A percentile compares a stretch with the other conserved stretches of the same genome.
phyloP scores from a whole-genome alignment of 305 asterid genomes.

The Solanum hybrid region DNA sequence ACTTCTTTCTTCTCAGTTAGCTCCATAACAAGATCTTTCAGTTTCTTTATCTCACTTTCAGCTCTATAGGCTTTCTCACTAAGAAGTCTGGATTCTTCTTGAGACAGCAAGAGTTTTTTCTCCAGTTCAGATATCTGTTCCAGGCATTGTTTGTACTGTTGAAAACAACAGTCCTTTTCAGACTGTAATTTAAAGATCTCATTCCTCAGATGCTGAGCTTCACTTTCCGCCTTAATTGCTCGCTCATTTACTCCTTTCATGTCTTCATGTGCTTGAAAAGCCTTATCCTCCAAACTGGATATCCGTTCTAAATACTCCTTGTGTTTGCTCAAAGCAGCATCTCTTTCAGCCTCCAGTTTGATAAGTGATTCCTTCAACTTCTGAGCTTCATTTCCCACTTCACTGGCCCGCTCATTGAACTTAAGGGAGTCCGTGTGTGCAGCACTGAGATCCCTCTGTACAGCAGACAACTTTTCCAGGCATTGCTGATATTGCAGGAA shows the following conservation, averaged over 20 bases:
- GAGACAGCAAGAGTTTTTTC: conserved; percentile 31
- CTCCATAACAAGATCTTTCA: conserved; percentile 37
- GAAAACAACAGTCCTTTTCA: conserved; percentile 43
- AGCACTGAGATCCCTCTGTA: conserved; percentile 40
- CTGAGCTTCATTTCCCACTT: conserved; percentile 60
- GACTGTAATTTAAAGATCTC: conserved; percentile 51
- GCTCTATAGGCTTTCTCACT: conserved; percentile 57
- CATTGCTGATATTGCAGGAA: conserved; percentile 60
- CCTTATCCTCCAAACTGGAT: conserved; percentile 37
- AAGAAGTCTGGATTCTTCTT: conserved; percentile 40
- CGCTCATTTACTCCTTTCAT: conserved; percentile 30
- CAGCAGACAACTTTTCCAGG: conserved; percentile 36
- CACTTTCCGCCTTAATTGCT: conserved; percentile 49
- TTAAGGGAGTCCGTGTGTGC: conserved; percentile 42
- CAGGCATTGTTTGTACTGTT: conserved; percentile 38
- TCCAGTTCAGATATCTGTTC: conserved; percentile 56
- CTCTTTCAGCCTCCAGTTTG: conserved; percentile 54
- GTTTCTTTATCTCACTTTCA: conserved; percentile 50
- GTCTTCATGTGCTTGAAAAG: conserved; percentile 38
- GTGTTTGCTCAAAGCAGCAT: conserved; percentile 34
- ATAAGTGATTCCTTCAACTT: conserved; percentile 55
- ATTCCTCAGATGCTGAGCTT: conserved; percentile 33
- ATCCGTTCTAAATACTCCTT: conserved; percentile 49
- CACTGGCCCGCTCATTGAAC: conserved; percentile 47
- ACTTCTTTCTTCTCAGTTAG: conserved; percentile 60